Base-by-base conservation (phyloP, 495 filamentous ascomycete genomes). In the Aspergillus coremiiformis region DNA sequence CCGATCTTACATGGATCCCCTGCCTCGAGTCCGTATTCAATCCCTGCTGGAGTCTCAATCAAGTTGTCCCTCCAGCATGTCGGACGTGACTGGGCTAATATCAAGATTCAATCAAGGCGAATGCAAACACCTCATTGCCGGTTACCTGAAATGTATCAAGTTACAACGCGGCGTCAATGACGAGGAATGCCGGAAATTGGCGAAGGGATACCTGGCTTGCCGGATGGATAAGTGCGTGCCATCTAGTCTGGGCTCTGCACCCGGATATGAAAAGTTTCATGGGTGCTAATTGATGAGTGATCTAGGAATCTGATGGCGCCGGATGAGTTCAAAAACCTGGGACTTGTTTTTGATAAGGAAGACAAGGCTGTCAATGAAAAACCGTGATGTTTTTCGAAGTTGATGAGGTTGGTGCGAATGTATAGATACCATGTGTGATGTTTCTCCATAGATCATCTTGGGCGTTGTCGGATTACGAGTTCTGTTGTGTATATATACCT, bases 251-350 rank as follows among this genome's bases (percentile, higher is more conserved):
- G n/a, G 15, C 20, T 35, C 2, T 3, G 3, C 39, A n/a, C 30
- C 5, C 4, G 23, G 29, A 17, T 9, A 20, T 17, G 8, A 11
- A 21, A 24, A 30, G 27, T 26, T 21, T 23, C 12, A 27, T 15
- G 14, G 24, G 15, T 11, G 14, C 23, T 27, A 20, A 33, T 35
- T 10, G 15, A 15, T 12, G 10, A n/a, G 0, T 54, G 26, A 12
- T 26, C 15, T 58, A 95, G 90, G 61, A 95, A 96, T 63, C 75
- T 98, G 27, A 98, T 98, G 93, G 89, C 90, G 17, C 87, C 81
- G 47, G 93, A 98, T 61, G 84, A 92, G 48, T 89, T 96, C 62
- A 86, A 86, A 69, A 98, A 98, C 57, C 74, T 98, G 21, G 93
- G 93, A 1, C 90, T 94, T 52, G 70, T 72, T 11, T 87, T 89